Conservation (phyloP, 495 filamentous ascomycete species). For the Penicillium longicatenatum region DNA sequence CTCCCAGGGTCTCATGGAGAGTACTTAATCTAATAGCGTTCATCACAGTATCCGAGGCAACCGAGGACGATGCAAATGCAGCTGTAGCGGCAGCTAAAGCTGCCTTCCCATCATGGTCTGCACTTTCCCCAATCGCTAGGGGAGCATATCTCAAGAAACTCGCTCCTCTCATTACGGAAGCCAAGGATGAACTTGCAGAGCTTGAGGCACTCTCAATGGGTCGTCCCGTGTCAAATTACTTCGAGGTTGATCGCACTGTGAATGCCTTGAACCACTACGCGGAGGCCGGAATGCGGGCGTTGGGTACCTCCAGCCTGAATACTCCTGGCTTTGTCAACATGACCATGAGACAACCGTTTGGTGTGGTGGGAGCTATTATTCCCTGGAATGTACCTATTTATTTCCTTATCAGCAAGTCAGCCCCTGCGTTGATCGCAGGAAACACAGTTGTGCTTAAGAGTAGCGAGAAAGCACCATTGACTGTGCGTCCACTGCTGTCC, state of each 20-base stretch:
- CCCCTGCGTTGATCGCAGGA: constrained; percentile 56
- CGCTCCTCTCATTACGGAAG: constrained; percentile 48
- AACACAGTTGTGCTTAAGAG: constrained; percentile 60
- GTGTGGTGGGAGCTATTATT: constrained; percentile 37
- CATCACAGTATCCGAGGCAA: constrained; percentile 43
- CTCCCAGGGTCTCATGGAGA: neutral
- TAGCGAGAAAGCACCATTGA: constrained; percentile 59
- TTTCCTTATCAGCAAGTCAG: constrained; percentile 50
- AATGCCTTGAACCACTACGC: constrained; percentile 30
- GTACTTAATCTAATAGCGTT: neutral
- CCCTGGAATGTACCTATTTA: constrained; percentile 36
- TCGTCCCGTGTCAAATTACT: constrained; percentile 30
- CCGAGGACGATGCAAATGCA: constrained; percentile 52
- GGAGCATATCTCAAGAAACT: constrained; percentile 53
- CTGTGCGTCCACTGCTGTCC: constrained; percentile 26
- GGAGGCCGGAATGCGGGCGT: constrained; percentile 23
- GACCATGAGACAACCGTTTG: constrained; percentile 33
- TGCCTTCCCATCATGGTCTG: constrained; percentile 61
- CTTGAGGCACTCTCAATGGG: constrained; percentile 42
- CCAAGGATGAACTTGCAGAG: constrained; percentile 49
- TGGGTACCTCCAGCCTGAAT: constrained; percentile 57
- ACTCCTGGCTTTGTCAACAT: constrained; percentile 57
- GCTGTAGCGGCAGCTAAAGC: constrained; percentile 61
- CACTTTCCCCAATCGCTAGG: constrained; percentile 41
- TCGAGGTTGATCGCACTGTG: constrained; percentile 20